A percentile compares a stretch with the other conserved stretches of the same genome.
These are phyloP conservation scores for Cordyceps militaris DNA, from an alignment of 2,329 filamentous ascomycete genomes.

Conservation along the genomic window DNA sequence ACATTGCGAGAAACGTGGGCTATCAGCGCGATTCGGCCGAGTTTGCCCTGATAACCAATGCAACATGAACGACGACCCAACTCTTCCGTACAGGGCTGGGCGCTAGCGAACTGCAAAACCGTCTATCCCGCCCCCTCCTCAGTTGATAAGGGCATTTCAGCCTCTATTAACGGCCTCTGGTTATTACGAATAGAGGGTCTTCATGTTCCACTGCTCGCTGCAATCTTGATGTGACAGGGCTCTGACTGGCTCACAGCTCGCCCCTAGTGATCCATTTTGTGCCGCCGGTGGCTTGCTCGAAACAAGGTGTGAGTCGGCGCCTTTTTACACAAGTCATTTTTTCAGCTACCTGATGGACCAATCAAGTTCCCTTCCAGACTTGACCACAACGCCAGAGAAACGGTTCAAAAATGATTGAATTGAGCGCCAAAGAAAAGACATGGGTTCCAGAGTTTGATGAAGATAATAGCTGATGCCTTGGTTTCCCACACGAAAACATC, in stretches of 20 bases:
- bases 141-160: no score
- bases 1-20: background rate
- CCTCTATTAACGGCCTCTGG: no score
- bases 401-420: no score
- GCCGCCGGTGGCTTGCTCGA: background rate
- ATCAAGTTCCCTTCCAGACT: background rate
- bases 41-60: background rate
- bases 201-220: background rate
- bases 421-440: no score
- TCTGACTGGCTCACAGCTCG: background rate
- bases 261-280: background rate
- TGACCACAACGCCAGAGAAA: background rate
- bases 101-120: background rate
- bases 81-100: background rate
- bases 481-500: background rate
- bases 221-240: background rate
- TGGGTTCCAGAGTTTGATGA: no score
- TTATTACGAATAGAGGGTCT: background rate
- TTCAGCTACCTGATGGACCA: background rate
- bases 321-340: background rate
- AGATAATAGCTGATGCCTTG: background rate
- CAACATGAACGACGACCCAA: background rate
- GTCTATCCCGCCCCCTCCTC: background rate
- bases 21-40: background rate
- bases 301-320: background rate